Percentiles rank a stretch among this genome's conserved stretches.
Evolutionary conservation across 2,329 filamentous ascomycete species (phyloP).

Genomic region (Amauroascus niger): DNA sequence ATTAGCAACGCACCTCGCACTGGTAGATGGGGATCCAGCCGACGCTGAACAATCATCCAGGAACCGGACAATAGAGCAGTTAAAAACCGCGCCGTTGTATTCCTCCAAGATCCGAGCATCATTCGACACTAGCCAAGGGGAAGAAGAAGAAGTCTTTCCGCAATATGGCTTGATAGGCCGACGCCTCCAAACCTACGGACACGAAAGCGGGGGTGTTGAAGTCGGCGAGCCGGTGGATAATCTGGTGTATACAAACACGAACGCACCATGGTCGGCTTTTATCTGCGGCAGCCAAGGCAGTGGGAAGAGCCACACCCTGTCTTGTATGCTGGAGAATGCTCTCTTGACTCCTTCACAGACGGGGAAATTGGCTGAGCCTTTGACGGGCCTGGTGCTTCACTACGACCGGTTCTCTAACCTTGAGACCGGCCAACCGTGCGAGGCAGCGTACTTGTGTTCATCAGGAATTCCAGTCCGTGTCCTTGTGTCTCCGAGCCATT

Average conservation of each 20-base stretch:
- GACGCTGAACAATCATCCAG: not conserved
- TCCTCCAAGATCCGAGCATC: constrained; percentile 10
- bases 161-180: constrained; percentile 24
- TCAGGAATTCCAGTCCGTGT: constrained; percentile 41
- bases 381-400: constrained; percentile 48
- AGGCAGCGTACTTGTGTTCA: constrained; percentile 48
- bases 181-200: constrained; percentile 17
- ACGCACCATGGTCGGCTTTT: constrained; percentile 49
- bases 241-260: constrained; percentile 39
- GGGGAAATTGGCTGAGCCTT: constrained; percentile 39
- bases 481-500: constrained; percentile 44
- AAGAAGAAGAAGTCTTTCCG: constrained; percentile 11
- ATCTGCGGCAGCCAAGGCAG: constrained; percentile 55
- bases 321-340: constrained; percentile 45
- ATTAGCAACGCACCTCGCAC: constrained; percentile 6
- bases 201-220: not conserved
- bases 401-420: constrained; percentile 42
- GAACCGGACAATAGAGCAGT: constrained; percentile 13
- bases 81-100: constrained; percentile 17
- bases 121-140: not conserved
- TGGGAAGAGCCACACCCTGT: constrained; percentile 53
- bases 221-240: constrained; percentile 14
- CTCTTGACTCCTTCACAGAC: constrained; percentile 28
- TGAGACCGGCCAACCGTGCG: constrained; percentile 37
- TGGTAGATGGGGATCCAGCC: constrained; percentile 12